Conservation (phyloP, 192 early-diverging fungal species). For the Podila clonocystis region DNA sequence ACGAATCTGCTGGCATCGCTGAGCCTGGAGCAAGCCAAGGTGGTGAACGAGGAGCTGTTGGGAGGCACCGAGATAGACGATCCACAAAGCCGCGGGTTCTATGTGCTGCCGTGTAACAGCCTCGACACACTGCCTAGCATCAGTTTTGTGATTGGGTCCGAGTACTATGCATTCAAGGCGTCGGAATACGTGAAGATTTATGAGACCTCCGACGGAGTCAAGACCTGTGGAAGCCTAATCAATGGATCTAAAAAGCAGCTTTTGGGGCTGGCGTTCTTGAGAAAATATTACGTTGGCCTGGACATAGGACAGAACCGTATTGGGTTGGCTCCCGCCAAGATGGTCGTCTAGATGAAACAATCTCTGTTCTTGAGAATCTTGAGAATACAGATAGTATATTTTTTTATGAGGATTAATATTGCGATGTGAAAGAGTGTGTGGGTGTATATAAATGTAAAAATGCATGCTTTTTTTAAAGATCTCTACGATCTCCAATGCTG, state of each 20-base stretch:
- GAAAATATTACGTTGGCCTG: conserved; percentile 79
- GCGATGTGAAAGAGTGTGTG: too few relatives aligned
- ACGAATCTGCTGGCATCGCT: conserved; percentile 35
- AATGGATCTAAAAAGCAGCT: too few relatives aligned
- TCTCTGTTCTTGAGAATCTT: not conserved
- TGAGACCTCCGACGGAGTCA: too few relatives aligned
- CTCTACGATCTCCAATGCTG: conserved; percentile 14
- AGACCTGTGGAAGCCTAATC: too few relatives aligned
- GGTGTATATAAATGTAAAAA: not conserved
- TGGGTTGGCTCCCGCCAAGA: conserved; percentile 57
- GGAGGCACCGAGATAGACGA: conserved; percentile 84
- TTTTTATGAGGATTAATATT: too few relatives aligned
- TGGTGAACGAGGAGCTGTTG: conserved; percentile 76
- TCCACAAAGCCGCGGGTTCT: conserved; percentile 70
- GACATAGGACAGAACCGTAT: conserved; percentile 73
- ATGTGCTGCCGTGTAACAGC: conserved; percentile 84
- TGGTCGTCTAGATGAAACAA: conserved; percentile 3
- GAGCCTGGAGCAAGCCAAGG: conserved; percentile 79
- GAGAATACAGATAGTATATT: too few relatives aligned
- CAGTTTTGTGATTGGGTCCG: conserved; percentile 79
- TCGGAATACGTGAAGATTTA: conserved; percentile 48
- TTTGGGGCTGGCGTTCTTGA: conserved; percentile 82
- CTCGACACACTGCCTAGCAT: conserved; percentile 77
- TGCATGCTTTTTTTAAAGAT: not conserved
- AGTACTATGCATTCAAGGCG: conserved; percentile 72